These are phyloP conservation scores for Psilocybe tampanensis DNA, from an alignment of 768 basidiomycete genomes.

Conservation along the genomic window DNA sequence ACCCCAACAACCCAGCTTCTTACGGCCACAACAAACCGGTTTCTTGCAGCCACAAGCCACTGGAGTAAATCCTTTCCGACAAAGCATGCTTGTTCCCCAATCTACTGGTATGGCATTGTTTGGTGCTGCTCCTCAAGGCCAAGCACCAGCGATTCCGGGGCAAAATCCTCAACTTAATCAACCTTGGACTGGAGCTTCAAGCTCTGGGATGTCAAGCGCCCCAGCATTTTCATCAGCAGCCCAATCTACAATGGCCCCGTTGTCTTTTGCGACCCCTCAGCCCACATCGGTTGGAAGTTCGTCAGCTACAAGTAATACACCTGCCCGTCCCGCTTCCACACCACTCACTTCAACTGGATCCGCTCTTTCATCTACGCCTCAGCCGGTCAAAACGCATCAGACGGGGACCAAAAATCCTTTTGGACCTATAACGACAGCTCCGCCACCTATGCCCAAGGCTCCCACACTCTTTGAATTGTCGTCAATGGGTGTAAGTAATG, in stretches of 20 bases:
- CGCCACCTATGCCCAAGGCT: slow-evolving; percentile 70
- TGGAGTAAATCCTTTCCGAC: slow-evolving; percentile 83
- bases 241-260: slow-evolving; percentile 11
- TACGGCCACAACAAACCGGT: slow-evolving; percentile 22
- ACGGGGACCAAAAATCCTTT: slow-evolving; percentile 98
- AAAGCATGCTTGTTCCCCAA: slow-evolving; percentile 71
- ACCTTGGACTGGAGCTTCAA: slow-evolving; percentile 11
- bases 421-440: slow-evolving; percentile 66
- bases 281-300: slow-evolving; percentile 17
- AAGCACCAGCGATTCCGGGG: slow-evolving; percentile 10
- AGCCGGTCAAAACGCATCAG: slow-evolving; percentile 81
- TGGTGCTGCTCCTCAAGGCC: slow-evolving; percentile 22
- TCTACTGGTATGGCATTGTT: slow-evolving; percentile 59
- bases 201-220: slow-evolving; percentile 17
- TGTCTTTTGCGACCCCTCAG: slow-evolving; percentile 20
- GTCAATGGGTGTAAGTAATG: slow-evolving; percentile 9
- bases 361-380: slow-evolving; percentile 47
- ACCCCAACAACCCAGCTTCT: slow-evolving; percentile 30
- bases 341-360: slow-evolving; percentile 51
- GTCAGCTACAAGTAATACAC: slow-evolving; percentile 35
- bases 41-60: slow-evolving; percentile 62
- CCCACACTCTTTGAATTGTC: slow-evolving; percentile 84
- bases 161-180: slow-evolving; percentile 18
- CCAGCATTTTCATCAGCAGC: slow-evolving; percentile 7
- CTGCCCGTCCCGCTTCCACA: slow-evolving; percentile 71